Evolutionary conservation across 2,329 filamentous ascomycete genomes (phyloP).

Genomic region (Trematosphaeria pertusa): DNA sequence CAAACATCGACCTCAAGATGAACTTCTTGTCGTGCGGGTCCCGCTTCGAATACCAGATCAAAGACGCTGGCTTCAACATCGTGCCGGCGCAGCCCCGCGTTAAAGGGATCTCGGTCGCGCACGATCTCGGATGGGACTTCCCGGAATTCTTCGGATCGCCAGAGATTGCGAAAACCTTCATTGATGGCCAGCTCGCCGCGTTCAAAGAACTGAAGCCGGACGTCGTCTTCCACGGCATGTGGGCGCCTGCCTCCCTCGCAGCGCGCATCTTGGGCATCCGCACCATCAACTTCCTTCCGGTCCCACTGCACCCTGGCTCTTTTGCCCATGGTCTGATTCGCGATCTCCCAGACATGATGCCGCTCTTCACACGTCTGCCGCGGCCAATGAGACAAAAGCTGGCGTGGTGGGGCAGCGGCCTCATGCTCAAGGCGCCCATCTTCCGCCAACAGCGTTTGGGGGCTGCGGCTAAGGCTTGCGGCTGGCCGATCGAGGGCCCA

Average conservation of each 20-base stretch:
- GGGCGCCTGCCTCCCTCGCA: slow-evolving; percentile 41
- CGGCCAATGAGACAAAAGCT: slow-evolving; percentile 34
- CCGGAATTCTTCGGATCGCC: slow-evolving; percentile 43
- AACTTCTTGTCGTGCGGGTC: slow-evolving; percentile 41
- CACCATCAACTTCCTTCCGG: slow-evolving; percentile 42
- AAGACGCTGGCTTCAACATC: slow-evolving; percentile 40
- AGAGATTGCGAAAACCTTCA: slow-evolving; percentile 40
- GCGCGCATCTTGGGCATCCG: slow-evolving; percentile 38
- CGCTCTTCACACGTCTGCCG: slow-evolving; percentile 39
- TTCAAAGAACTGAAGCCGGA: slow-evolving; percentile 38
- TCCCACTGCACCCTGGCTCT: slow-evolving; percentile 35
- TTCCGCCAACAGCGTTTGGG: slow-evolving; percentile 41
- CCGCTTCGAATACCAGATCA: slow-evolving; percentile 40
- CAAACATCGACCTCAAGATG: slow-evolving; percentile 32
- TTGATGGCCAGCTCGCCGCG: slow-evolving; percentile 39
- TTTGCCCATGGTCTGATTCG: slow-evolving; percentile 40
- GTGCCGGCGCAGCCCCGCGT: slow-evolving; percentile 39
- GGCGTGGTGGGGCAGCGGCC: slow-evolving; percentile 32
- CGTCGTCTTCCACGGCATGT: slow-evolving; percentile 45
- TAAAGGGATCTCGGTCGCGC: slow-evolving; percentile 38
- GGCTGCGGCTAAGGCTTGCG: slow-evolving; percentile 34
- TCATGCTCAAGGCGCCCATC: slow-evolving; percentile 42
- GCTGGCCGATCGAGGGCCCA: slow-evolving; percentile 37
- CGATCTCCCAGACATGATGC: slow-evolving; percentile 42
- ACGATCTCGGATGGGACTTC: slow-evolving; percentile 44